Conservation (phyloP, 1,139 yeast genomes). For the Suhomyces guaymorum region DNA sequence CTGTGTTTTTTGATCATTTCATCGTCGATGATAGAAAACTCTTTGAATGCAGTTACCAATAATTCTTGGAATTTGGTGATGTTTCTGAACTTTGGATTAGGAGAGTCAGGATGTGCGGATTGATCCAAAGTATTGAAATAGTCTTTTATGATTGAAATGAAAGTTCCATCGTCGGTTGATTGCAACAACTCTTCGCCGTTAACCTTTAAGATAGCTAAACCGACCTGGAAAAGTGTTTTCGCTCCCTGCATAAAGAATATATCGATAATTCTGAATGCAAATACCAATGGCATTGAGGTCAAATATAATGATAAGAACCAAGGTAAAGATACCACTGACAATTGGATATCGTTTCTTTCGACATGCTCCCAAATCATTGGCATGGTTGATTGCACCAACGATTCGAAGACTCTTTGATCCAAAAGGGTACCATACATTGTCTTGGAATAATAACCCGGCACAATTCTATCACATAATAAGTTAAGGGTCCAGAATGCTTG, state of each 20-base stretch:
- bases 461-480: conserved; percentile 77
- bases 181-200: conserved; percentile 81
- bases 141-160: conserved; percentile 79
- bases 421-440: conserved; percentile 97
- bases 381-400: conserved; percentile 84
- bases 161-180: conserved; percentile 90
- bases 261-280: conserved; percentile 89
- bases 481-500: conserved; percentile 95
- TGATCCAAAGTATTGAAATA: conserved; percentile 80
- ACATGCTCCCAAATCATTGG: conserved; percentile 89
- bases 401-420: conserved; percentile 92
- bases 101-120: conserved; percentile 74
- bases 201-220: conserved; percentile 80
- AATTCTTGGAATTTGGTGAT: conserved; percentile 88
- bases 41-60: conserved; percentile 88
- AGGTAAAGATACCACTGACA: conserved; percentile 92
- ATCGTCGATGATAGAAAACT: conserved; percentile 79
- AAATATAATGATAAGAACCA: conserved; percentile 93
- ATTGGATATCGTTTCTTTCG: conserved; percentile 75
- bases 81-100: conserved; percentile 61
- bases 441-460: conserved; percentile 95
- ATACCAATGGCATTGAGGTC: conserved; percentile 92
- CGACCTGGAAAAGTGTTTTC: conserved; percentile 86
- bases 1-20: conserved; percentile 70
- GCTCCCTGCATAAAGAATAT: conserved; percentile 91